Evolutionary conservation across 225 moss, liverwort and hornwort genomes (phyloP).

Genomic region (Thuidium tamariscinum): DNA sequence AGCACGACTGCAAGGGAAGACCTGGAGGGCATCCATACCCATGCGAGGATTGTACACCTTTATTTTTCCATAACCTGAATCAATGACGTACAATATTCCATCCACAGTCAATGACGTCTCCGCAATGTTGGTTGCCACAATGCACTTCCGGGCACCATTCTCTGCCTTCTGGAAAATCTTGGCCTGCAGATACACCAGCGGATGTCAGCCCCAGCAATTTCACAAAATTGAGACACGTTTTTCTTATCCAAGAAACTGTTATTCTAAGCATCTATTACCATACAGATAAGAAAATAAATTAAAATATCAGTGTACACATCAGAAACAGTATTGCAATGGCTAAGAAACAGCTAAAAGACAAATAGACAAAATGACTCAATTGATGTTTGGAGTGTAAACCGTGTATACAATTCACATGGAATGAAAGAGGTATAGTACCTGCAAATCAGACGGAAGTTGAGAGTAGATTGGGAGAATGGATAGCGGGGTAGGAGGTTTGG

Average conservation of each 20-base stretch:
- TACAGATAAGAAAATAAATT: not conserved
- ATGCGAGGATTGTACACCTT: conserved; percentile 99
- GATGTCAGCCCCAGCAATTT: not conserved
- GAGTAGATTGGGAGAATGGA: conserved; percentile 97
- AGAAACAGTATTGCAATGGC: not conserved
- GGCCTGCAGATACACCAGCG: conserved; percentile 40
- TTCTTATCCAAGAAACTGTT: not conserved
- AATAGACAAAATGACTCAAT: not conserved
- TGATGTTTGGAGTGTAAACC: not conserved
- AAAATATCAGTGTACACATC: not conserved
- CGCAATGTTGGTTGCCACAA: conserved; percentile 97
- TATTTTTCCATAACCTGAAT: conserved; percentile 94
- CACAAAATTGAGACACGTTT: not conserved
- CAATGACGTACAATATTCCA: conserved; percentile 93
- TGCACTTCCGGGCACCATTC: conserved; percentile 94
- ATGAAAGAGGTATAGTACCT: conserved; percentile 10
- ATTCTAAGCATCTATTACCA: not conserved
- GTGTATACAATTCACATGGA: not conserved
- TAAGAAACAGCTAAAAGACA: not conserved
- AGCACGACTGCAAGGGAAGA: conserved; percentile 94
- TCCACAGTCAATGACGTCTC: conserved; percentile 97
- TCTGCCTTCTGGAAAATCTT: conserved; percentile 99
- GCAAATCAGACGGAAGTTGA: conserved; percentile 86
- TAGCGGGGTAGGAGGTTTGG: conserved; percentile 58
- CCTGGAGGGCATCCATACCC: conserved; percentile 99